Evolutionary conservation across 768 basidiomycete genomes (phyloP).

Genomic region (Lenzites betulinus): DNA sequence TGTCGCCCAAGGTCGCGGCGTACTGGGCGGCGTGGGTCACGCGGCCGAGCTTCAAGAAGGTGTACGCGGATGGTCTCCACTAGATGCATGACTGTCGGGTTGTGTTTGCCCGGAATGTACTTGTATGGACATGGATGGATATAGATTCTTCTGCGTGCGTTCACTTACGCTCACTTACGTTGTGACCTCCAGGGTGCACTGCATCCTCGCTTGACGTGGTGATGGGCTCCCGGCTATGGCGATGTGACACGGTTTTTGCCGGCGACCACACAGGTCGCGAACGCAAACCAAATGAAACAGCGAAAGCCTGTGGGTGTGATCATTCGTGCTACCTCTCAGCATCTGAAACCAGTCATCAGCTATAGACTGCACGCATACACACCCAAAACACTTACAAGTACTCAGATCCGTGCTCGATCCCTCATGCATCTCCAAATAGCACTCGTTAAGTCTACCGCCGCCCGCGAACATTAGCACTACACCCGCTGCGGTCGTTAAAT

Average conservation of each 20-base stretch:
- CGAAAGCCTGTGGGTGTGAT: too few species aligned
- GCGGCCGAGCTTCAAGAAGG: conserved; percentile 43
- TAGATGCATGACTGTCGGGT: conserved; percentile 29
- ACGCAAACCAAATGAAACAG: too few species aligned
- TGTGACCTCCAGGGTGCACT: too few species aligned
- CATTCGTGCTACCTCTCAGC: background rate
- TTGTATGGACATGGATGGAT: background rate
- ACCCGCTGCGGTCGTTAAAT: background rate
- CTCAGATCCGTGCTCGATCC: conserved; percentile 50
- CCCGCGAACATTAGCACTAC: background rate
- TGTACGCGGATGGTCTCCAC: conserved; percentile 47
- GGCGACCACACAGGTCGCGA: too few species aligned
- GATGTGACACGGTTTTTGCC: too few species aligned
- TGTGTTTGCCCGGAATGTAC: background rate
- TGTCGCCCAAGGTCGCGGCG: conserved; percentile 40
- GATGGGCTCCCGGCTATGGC: too few species aligned
- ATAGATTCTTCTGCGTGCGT: background rate
- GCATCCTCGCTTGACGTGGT: too few species aligned
- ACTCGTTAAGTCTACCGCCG: conserved; percentile 56
- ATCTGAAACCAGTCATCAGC: background rate
- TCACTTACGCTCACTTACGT: too few species aligned
- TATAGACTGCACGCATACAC: too few species aligned
- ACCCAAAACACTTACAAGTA: conserved; percentile 10
- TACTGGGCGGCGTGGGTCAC: conserved; percentile 50
- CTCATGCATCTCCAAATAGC: conserved; percentile 64